Evolutionary conservation across 2,329 filamentous ascomycete genomes (phyloP).

Genomic region (Aureobasidium vineae): DNA sequence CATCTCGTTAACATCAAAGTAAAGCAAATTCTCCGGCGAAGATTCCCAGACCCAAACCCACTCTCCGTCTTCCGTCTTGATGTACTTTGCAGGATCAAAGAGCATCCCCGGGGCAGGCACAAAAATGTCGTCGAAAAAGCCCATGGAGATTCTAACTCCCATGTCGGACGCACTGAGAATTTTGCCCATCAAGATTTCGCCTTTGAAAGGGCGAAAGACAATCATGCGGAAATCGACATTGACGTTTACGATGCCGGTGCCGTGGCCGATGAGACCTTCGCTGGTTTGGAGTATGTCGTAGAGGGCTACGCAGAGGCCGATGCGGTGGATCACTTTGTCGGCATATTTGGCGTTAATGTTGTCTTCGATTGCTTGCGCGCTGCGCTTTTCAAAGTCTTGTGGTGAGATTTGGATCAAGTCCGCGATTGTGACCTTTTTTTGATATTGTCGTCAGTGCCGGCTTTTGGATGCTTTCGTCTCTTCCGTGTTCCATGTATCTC

Average conservation of each 20-base stretch:
- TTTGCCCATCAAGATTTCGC: conserved; percentile 81
- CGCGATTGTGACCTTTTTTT: conserved; percentile 76
- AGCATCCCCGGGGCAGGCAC: conserved; percentile 68
- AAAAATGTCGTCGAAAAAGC: conserved; percentile 93
- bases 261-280: conserved; percentile 91
- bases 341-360: conserved; percentile 97
- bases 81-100: conserved; percentile 70
- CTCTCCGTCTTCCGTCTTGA: conserved; percentile 46
- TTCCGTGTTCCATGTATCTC: background rate
- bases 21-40: conserved; percentile 66
- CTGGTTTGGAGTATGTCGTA: conserved; percentile 88
- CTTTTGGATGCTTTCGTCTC: background rate
- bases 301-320: conserved; percentile 89
- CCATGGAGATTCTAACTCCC: conserved; percentile 78
- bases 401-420: conserved; percentile 93
- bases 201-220: conserved; percentile 94
- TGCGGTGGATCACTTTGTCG: conserved; percentile 91
- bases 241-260: conserved; percentile 87
- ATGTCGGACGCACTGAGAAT: conserved; percentile 72
- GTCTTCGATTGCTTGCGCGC: conserved; percentile 83
- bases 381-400: conserved; percentile 80
- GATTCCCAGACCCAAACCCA: conserved; percentile 82
- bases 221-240: conserved; percentile 94
- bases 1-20: conserved; percentile 85
- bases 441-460: background rate